Base-by-base conservation (phyloP, 345 rosid genomes). In the Triadica sebifera region DNA sequence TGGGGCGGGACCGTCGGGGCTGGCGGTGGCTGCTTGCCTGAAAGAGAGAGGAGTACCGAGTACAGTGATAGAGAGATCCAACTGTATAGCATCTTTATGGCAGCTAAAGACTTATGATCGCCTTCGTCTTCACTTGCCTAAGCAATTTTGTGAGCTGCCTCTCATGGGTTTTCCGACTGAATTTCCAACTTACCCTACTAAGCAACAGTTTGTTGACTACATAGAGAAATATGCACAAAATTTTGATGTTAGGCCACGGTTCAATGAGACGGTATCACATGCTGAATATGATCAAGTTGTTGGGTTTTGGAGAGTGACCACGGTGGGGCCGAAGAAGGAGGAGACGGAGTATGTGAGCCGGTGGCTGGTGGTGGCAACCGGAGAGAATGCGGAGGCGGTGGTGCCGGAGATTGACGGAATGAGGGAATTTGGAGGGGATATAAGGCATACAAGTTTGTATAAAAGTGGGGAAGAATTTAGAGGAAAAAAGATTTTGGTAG, bases 301-400 rank as follows among this genome's bases (percentile, higher is more conserved):
- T 34, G 86, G 85, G 19, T 69, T 81, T 19, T 86, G 89, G 89
- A 77, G 81, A 38, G 86, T 87, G 56, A 79, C 69, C 74, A 87
- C 85, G 2, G 71, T 65, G 16, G 79, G 63, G 46, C 56, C 41
- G 5, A 51, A 6, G 67, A 51, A 6, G 64, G n/a, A 57, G 50
- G 86, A 82, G 81, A 78, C 73, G 2, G 88, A 85, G 77, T 87
- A 85, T 74, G 70, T 81, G 24, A 81, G 90, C 80, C 78, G 77
- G 77, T 87, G 90, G 88, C 65, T 87, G 64, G 88, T 87, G 70
- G 88, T 81, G 52, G 88, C 90, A 13, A 87, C 90, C 0, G 90
- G 90, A 15, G 90, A 87, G 77, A 69, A 87, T 62, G 83, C 88
- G 5, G 90, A 87, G 80, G 56, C 81, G 29, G 81, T 85, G 62